Evolutionary conservation across 2,329 filamentous ascomycete species (phyloP).

Genomic region (Diaporthe batatas): DNA sequence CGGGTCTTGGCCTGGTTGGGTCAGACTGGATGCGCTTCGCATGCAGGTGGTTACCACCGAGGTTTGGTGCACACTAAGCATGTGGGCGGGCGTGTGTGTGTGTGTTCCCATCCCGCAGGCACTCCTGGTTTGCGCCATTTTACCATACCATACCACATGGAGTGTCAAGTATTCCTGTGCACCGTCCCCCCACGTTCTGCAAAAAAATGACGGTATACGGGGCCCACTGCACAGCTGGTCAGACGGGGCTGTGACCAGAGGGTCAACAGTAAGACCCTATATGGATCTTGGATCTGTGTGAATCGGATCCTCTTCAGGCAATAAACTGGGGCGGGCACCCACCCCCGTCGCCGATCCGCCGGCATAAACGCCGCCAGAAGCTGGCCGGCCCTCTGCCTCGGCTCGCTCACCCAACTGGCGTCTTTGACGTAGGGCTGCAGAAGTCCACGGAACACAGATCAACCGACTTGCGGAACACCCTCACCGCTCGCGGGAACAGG

Average conservation of each 20-base stretch:
- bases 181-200: slow-evolving; percentile 18
- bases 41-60: slow-evolving; percentile 6
- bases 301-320: slow-evolving; percentile 23
- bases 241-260: slow-evolving; percentile 13
- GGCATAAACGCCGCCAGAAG: background rate
- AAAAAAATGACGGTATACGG: background rate
- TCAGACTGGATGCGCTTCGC: slow-evolving; percentile 22
- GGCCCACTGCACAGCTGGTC: slow-evolving; percentile 12
- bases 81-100: background rate
- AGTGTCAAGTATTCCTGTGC: background rate
- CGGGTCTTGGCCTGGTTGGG: background rate
- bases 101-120: slow-evolving; percentile 15
- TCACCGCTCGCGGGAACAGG: slow-evolving; percentile 15
- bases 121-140: slow-evolving; percentile 33
- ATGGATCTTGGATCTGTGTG: slow-evolving; percentile 6
- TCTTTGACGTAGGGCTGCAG: slow-evolving; percentile 33
- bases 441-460: slow-evolving; percentile 21
- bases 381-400: slow-evolving; percentile 19
- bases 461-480: slow-evolving; percentile 14
- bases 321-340: background rate
- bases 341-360: slow-evolving; percentile 15
- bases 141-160: slow-evolving; percentile 1
- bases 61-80: background rate
- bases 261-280: slow-evolving; percentile 3
- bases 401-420: slow-evolving; percentile 3